Base-by-base conservation (phyloP, 2,329 filamentous ascomycete species). In the Xylariaceae sp. region DNA sequence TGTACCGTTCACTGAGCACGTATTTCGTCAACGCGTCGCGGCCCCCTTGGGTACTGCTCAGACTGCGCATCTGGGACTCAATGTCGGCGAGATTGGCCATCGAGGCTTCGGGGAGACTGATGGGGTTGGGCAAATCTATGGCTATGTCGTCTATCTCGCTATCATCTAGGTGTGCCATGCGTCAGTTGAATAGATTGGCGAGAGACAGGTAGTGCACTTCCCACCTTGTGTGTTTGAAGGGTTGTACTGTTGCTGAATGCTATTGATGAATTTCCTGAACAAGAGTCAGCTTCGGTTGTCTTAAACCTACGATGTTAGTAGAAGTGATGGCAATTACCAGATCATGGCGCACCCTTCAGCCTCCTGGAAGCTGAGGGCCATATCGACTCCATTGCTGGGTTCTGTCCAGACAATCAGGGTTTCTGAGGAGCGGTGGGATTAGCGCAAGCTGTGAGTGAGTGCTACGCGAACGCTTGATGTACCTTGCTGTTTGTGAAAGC, bases 341-440 rank as follows among this genome's bases (percentile, higher is more conserved):
- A 99, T 96, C 57, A 86, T 79, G 17, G 89, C 84, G 72, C 94
- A 99, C 42, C 93, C 94, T 61, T 97, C 94, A 2, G 92, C 88
- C 74, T 99, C 94, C 71, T 99, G 94, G 66, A 99, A 99, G 69
- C 92, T 97, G 58, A 99, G 81, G 41, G 94, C 94, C 94, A 99
- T 97, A 69, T 99, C 94, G 50, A 92, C 85, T 53, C 88, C 88
- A 73, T 86, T 94, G 54, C 69, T 73, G 4, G 85, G 83, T 69
- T 97, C 94, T 38, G 93, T 97, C 94, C 94, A 99, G 55, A 99
- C 92, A 57, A 99, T 97, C 55, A 99, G 82, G 3, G 94, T 99
- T 71, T 97, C 93, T 95, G 71, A 33, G 46, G 38, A 17, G 16
- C 16, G 45, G 43, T 54, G 9, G 48, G 45, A 42, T 56, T 47